A percentile compares a stretch with the other conserved stretches of the same genome.
Evolutionary conservation across 495 filamentous ascomycete genomes (phyloP).

Genomic region (Cairneyella variabilis): DNA sequence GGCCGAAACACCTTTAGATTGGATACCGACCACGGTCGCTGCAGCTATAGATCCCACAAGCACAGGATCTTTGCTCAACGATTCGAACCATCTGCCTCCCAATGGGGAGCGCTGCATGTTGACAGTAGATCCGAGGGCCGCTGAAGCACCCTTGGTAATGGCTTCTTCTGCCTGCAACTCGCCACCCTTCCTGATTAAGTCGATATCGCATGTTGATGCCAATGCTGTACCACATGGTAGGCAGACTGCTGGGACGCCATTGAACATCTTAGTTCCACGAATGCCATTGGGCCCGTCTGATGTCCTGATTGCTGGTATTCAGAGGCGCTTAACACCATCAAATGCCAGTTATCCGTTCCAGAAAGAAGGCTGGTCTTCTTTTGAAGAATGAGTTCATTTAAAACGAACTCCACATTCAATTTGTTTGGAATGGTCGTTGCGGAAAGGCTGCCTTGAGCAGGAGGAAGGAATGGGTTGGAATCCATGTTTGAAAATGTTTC

Average conservation of each 20-base stretch:
- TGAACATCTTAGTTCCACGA: constrained; percentile 68
- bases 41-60: constrained; percentile 66
- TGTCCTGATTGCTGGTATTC: constrained; percentile 60
- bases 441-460: too few species aligned
- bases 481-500: too few species aligned
- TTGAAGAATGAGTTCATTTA: too few species aligned
- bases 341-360: too few species aligned
- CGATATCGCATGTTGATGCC: constrained; percentile 66
- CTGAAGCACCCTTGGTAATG: constrained; percentile 64
- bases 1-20: constrained; percentile 64
- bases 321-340: too few species aligned
- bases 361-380: too few species aligned
- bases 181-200: constrained; percentile 58
- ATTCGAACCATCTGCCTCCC: constrained; percentile 76
- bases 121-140: constrained; percentile 72
- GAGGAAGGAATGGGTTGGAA: too few species aligned
- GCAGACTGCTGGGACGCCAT: constrained; percentile 62
- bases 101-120: constrained; percentile 73
- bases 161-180: constrained; percentile 63
- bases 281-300: constrained; percentile 76
- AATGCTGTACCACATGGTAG: constrained; percentile 68
- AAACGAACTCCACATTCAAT: too few species aligned
- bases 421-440: too few species aligned
- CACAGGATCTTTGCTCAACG: constrained; percentile 68
- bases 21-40: constrained; percentile 62